phyloP scores from a whole-genome alignment of 768 basidiomycete species.

The Collybia nuda region DNA sequence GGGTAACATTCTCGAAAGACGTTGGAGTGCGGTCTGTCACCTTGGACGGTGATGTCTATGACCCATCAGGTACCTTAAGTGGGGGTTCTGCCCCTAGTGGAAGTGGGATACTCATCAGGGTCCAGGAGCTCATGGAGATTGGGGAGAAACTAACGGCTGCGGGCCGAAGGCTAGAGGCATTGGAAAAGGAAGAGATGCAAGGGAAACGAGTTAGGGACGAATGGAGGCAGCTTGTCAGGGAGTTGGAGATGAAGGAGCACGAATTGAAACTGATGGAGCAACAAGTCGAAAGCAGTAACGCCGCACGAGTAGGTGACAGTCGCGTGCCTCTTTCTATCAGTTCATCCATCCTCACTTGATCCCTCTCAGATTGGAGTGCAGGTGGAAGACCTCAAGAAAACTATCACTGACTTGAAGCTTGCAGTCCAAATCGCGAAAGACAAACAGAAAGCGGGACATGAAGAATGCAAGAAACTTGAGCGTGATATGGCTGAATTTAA shows the following conservation, averaged over 20 bases:
- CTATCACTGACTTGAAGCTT: constrained; percentile 55
- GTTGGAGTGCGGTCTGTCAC: constrained; percentile 85
- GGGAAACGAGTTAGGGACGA: constrained; percentile 52
- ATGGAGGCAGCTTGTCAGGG: constrained; percentile 61
- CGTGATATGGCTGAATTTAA: constrained; percentile 99
- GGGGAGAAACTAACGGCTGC: constrained; percentile 60
- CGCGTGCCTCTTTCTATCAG: not conserved
- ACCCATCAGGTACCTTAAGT: constrained; percentile 90
- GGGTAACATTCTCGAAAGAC: constrained; percentile 76
- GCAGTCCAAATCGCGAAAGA: constrained; percentile 66
- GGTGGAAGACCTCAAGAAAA: constrained; percentile 68
- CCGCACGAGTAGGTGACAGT: constrained; percentile 66
- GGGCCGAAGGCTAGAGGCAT: constrained; percentile 39
- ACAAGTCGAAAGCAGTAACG: constrained; percentile 88
- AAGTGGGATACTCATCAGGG: constrained; percentile 73
- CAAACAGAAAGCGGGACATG: constrained; percentile 75
- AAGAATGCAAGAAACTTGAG: constrained; percentile 84
- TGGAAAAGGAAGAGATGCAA: constrained; percentile 57
- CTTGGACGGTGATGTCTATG: constrained; percentile 93
- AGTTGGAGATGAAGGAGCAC: constrained; percentile 89
- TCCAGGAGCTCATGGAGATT: constrained; percentile 76
- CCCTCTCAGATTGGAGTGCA: constrained; percentile 69
- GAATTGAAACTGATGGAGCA: constrained; percentile 80
- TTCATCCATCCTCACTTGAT: not conserved
- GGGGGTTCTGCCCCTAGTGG: constrained; percentile 86